Conservation (phyloP, 306 rosid species). For the Gleditsia sinensis region DNA sequence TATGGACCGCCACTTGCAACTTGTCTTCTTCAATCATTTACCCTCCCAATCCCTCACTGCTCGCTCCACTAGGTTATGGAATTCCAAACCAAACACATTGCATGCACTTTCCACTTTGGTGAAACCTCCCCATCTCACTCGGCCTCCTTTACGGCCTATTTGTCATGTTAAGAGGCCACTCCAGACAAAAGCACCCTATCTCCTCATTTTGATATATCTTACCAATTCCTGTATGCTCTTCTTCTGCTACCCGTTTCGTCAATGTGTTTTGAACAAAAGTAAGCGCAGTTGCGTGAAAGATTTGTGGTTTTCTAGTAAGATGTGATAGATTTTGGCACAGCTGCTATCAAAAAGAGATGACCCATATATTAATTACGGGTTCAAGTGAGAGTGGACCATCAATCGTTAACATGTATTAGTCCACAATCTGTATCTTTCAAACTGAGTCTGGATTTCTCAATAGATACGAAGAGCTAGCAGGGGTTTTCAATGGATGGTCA, state of each 20-base stretch:
- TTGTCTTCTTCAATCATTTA: slow-evolving; percentile 62
- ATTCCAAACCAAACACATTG: slow-evolving; percentile 40
- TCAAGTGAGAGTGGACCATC: not conserved
- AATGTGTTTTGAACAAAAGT: not conserved
- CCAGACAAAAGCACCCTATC: not conserved
- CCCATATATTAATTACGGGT: not conserved
- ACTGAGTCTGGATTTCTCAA: not conserved
- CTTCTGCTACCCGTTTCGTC: too few species aligned
- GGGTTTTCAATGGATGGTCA: slow-evolving; percentile 19
- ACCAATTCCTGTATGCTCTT: too few species aligned
- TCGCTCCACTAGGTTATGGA: slow-evolving; percentile 54
- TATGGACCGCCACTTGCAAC: slow-evolving; percentile 65
- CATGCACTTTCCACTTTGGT: slow-evolving; percentile 42
- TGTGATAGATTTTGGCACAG: not conserved
- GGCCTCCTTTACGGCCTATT: slow-evolving; percentile 5
- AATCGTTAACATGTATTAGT: slow-evolving; percentile 9
- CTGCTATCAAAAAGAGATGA: slow-evolving; percentile 5
- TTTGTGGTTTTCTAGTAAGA: slow-evolving; percentile 2
- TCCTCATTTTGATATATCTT: too few species aligned
- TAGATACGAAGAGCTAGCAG: too few species aligned
- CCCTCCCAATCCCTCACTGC: not conserved
- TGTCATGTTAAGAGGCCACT: not conserved
- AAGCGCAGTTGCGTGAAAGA: not conserved
- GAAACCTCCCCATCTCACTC: slow-evolving; percentile 25
- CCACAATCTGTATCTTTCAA: slow-evolving; percentile 23